Evolutionary conservation across 805 yeast genomes (phyloP), one percentile per base, ranked within the genome.

Genomic region (Myxozyma lipomycoides): DNA sequence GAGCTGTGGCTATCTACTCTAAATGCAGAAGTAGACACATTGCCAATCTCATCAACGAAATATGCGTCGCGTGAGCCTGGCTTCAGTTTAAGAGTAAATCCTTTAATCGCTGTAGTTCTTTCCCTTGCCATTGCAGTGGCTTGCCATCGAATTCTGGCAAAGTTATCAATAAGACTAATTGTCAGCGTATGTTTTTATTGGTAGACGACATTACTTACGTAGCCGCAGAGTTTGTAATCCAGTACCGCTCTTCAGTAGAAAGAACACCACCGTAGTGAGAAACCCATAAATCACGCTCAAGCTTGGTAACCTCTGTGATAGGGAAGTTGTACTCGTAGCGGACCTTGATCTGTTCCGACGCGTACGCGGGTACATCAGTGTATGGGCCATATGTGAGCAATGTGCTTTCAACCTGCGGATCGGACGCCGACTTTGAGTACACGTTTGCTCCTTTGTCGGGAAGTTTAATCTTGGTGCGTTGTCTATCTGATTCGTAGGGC

Each of bases 1-100:
- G 75, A 68, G 38, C 69, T 68, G n/a, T 61, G 55, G 15, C 38
- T 40, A 15, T 52, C 54, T 15, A 55, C 45, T 5, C 61, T 42
- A 55, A 69, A 60, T 22, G 73, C 72, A 44, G 84, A 83, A 2
- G 97, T 86, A 4, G 96, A 83, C 12, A 91, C 96, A 69, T 87
- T 86, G 34, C 98, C 98, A 25, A 91, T 96, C 59, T 84, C 78
- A 68, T 93, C 98, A 9, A 88, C 83, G 65, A 74, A 87, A 70
- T 86, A 93, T 50, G 82, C 77, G 53, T 83, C 93, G n/a, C 74
- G 65, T 18, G 83, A 71, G 25, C 70, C 69, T 21, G 69, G 66
- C 9, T 78, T 78, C 26, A 86, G 65, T 9, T 23, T 43, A 3
- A 55, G 5, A 75, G 76, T 30, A 9, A 46, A 25, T 4, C 45